These are phyloP conservation scores for Lophiotrema nucula DNA, from an alignment of 495 filamentous ascomycete genomes.

Conservation along the genomic window DNA sequence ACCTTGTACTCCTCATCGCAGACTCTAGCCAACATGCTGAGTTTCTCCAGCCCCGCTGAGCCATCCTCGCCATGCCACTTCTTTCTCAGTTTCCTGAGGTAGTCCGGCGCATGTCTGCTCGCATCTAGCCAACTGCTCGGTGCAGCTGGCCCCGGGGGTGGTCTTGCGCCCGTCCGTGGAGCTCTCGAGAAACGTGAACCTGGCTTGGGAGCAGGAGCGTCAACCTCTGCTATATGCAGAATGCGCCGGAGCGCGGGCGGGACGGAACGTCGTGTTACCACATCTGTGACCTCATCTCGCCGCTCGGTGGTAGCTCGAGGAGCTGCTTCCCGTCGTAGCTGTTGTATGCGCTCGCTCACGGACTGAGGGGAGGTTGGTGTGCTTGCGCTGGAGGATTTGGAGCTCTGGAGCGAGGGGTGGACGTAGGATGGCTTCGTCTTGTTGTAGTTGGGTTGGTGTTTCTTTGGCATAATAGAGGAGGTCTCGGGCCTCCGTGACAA, in stretches of 20 bases:
- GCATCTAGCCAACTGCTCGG: constrained; percentile 63
- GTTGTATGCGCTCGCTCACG: constrained; percentile 44
- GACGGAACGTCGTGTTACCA: constrained; percentile 45
- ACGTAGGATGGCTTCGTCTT: constrained; percentile 32
- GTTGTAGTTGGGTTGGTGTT: constrained; percentile 36
- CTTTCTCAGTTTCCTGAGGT: constrained; percentile 25
- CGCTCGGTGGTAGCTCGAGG: constrained; percentile 35
- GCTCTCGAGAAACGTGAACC: constrained; percentile 46
- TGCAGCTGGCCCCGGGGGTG: constrained; percentile 65
- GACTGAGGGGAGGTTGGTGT: constrained; percentile 16
- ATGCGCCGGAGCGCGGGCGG: constrained; percentile 58
- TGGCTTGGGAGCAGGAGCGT: constrained; percentile 62
- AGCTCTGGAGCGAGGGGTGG: constrained; percentile 30
- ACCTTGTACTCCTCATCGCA: constrained; percentile 20
- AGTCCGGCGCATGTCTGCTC: constrained; percentile 25
- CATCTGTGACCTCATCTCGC: constrained; percentile 35
- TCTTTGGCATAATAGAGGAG: constrained; percentile 42
- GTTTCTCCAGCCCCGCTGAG: not conserved
- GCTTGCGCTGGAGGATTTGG: not conserved
- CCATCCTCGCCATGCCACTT: not conserved
- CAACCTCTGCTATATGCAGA: constrained; percentile 68
- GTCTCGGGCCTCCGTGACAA: not conserved
- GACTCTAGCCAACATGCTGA: constrained; percentile 8
- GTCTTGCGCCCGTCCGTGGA: constrained; percentile 35
- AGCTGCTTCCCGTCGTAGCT: constrained; percentile 40